Base-by-base conservation (phyloP, 306 rosid genomes). In the Luffa aegyptiaca region DNA sequence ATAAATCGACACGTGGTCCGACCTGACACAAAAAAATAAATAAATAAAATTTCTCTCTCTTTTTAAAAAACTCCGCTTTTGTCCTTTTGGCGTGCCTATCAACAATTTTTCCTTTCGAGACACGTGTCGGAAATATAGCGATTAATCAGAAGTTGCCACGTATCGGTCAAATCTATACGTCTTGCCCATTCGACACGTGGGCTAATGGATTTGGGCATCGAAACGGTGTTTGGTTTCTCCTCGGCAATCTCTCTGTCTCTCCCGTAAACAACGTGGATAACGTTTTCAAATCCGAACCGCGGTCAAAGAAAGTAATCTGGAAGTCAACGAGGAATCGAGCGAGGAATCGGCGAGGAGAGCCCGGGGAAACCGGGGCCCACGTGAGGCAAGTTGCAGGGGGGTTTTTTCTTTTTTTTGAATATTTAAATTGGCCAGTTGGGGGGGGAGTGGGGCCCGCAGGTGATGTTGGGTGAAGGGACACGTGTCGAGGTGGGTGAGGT, bases 1-100 rank as follows among this genome's bases (percentile, higher is more conserved):
- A 6, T n/a, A 53, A 18, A 1, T 0, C 6, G 87, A 83, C 93
- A 92, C 93, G 96, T 92, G 91, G 86, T 57, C 75, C 7, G 52
- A 42, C 53, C 12, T 70, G 85, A 81, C 86, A 81, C 66, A 56
- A 56, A 55, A 56, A 77, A 86, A 83, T 26, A 26, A 26, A 26
- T 26, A 48, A 81, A 20, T 10, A 82, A 51, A 80, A 49, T 2
- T 57, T 75, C 65, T 1, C 9, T 42, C 61, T 68, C 53, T 77
- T 81, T 73, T 37, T 16, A 41, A 49, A 20, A 61, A 33, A n/a
- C 73, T 7, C 41, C 58, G 70, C 17, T 77, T 66, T 53, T 79
- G 85, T 89, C 79, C 83, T 81, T 81, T 81, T 63, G 83, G 82
- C 83, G 85, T 85, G 86, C 76, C 88, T 64, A 75, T 53, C 79